Percentiles rank a stretch among this genome's conserved stretches.
These are phyloP conservation scores for Meira miltonrushii DNA, from an alignment of 1,284 basidiomycete genomes.

Conservation along the genomic window DNA sequence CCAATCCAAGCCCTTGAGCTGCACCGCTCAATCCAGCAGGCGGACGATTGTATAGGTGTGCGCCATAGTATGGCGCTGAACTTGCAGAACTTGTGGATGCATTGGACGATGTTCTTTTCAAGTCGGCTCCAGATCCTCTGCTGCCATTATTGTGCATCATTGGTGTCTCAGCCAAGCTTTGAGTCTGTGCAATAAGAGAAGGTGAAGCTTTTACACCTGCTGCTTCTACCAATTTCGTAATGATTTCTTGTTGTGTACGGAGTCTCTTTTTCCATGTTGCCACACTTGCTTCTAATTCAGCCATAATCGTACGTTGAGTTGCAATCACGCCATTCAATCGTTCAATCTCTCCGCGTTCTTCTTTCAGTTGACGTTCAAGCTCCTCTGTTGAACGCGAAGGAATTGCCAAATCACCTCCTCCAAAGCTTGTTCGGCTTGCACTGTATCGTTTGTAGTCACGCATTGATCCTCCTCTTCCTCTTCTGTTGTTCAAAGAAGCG, in stretches of 20 bases:
- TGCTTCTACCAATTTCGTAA: conserved; percentile 25
- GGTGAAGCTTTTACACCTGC: conserved; percentile 4
- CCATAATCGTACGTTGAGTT: conserved; percentile 38
- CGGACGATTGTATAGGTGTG: conserved; percentile 35
- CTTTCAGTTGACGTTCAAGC: conserved; percentile 1
- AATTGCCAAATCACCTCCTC: conserved; percentile 1
- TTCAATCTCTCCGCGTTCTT: conserved; percentile 39
- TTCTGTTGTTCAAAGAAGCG: not conserved
- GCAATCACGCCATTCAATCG: conserved; percentile 38
- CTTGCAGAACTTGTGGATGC: conserved; percentile 1
- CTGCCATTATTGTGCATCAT: not conserved
- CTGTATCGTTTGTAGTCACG: conserved; percentile 32
- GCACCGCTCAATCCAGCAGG: conserved; percentile 12
- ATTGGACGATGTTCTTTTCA: not conserved
- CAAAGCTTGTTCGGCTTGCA: not conserved
- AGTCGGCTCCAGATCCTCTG: not conserved
- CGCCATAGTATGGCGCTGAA: conserved; percentile 30
- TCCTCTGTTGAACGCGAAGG: not conserved
- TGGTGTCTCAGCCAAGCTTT: not conserved
- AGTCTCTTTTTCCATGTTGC: conserved; percentile 36
- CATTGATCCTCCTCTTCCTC: conserved; percentile 30
- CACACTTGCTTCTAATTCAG: conserved; percentile 38
- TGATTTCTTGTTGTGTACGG: conserved; percentile 35
- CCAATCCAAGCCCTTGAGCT: conserved; percentile 13
- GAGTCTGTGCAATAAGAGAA: not conserved